A percentile compares a stretch with the other conserved stretches of the same genome.
phyloP scores from a whole-genome alignment of 257 asterid genomes.

The Hygrophila difformis region DNA sequence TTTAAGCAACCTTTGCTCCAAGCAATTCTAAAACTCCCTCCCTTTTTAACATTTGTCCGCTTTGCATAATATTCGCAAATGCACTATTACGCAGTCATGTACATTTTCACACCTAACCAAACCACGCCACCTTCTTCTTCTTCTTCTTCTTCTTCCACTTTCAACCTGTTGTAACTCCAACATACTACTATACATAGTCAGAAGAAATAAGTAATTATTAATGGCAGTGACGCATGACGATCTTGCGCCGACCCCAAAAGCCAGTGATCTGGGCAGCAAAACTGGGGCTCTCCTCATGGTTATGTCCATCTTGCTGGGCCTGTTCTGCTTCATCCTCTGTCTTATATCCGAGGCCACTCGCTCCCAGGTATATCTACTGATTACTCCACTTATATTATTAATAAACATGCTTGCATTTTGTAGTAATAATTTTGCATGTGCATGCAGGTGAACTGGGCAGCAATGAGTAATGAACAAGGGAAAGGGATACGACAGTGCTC shows the following conservation, averaged over 20 bases:
- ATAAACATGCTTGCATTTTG: too few species aligned
- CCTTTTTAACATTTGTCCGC: too few species aligned
- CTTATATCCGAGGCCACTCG: constrained; percentile 75
- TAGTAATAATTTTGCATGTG: too few species aligned
- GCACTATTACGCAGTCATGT: too few species aligned
- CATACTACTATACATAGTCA: background rate
- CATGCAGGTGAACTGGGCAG: constrained; percentile 42
- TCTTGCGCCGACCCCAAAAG: constrained; percentile 49
- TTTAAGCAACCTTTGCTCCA: constrained; percentile 95
- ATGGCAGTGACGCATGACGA: constrained; percentile 96
- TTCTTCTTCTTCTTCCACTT: background rate
- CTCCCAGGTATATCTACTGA: constrained; percentile 64
- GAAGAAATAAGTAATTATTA: background rate
- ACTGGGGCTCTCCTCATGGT: constrained; percentile 64
- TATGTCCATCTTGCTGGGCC: constrained; percentile 57
- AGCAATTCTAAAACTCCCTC: constrained; percentile 58
- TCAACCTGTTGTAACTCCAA: too few species aligned
- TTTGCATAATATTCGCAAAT: too few species aligned
- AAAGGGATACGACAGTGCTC: constrained; percentile 33
- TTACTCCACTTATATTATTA: too few species aligned
- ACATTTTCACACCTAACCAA: too few species aligned
- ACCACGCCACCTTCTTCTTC: background rate
- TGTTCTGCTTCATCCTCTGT: constrained; percentile 71
- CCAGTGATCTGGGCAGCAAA: constrained; percentile 58
- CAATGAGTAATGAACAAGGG: constrained; percentile 14